Evolutionary conservation across 176 grass and related monocot species (phyloP).

Genomic region (Oryza australiensis): DNA sequence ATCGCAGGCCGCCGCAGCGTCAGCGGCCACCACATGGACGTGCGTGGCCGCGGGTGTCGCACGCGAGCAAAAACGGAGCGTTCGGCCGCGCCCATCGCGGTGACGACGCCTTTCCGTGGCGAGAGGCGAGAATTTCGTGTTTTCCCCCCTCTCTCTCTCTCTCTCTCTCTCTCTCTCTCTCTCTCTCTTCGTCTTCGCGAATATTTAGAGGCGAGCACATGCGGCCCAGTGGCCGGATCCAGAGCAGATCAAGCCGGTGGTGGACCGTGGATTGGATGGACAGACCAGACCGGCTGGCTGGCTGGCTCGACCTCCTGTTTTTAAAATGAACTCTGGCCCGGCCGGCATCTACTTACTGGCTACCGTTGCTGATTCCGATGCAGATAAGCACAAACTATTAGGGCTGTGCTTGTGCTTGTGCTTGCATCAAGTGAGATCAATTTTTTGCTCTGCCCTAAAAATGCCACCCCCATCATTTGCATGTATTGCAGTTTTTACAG

Average conservation of each 20-base stretch:
- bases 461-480: background rate
- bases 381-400: constrained; percentile 30
- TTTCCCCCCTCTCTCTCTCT: too few species aligned
- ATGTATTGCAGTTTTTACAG: background rate
- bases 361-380: constrained; percentile 45
- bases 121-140: too few species aligned
- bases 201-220: constrained; percentile 53
- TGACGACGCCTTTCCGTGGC: too few species aligned
- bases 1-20: background rate
- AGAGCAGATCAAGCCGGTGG: constrained; percentile 30
- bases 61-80: background rate
- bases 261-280: background rate
- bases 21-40: too few species aligned
- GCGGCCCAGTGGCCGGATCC: constrained; percentile 54
- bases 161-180: too few species aligned
- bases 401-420: background rate
- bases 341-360: constrained; percentile 28
- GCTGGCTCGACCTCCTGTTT: background rate
- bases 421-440: background rate
- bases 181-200: constrained; percentile 10
- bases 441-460: constrained; percentile 38
- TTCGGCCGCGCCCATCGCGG: too few species aligned
- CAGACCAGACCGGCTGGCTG: constrained; percentile 14
- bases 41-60: background rate
- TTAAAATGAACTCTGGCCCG: background rate